phyloP scores from a whole-genome alignment of 2,329 filamentous ascomycete species.

The Diaporthe eres region DNA sequence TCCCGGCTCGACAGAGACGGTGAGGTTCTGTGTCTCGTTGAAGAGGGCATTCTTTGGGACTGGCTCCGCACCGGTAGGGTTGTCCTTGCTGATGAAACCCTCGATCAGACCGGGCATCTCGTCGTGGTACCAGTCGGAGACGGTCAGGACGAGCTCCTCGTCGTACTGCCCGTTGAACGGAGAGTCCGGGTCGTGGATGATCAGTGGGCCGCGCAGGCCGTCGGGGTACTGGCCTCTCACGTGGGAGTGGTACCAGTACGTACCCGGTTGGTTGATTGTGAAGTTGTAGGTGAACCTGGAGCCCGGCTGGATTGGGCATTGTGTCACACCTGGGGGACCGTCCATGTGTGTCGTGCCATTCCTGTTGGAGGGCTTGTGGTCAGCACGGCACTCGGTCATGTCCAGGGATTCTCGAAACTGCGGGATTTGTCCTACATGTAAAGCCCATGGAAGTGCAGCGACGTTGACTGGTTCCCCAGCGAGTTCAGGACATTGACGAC shows the following conservation, averaged over 20 bases:
- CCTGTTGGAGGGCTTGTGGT: slow-evolving; percentile 42
- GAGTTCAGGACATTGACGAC: slow-evolving; percentile 32
- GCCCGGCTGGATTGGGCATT: slow-evolving; percentile 77
- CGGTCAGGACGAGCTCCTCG: slow-evolving; percentile 73
- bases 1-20: slow-evolving; percentile 71
- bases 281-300: slow-evolving; percentile 79
- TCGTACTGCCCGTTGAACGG: slow-evolving; percentile 72
- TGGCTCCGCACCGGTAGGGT: slow-evolving; percentile 73
- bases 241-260: slow-evolving; percentile 86
- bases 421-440: slow-evolving; percentile 23
- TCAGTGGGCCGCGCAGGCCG: slow-evolving; percentile 74
- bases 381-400: neutral
- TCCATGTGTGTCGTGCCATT: slow-evolving; percentile 80
- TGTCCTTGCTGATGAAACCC: slow-evolving; percentile 66
- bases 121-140: slow-evolving; percentile 81
- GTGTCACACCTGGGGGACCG: slow-evolving; percentile 75
- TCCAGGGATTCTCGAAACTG: neutral
- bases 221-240: slow-evolving; percentile 78
- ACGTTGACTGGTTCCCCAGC: slow-evolving; percentile 34
- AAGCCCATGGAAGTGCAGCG: slow-evolving; percentile 36
- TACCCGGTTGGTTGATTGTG: slow-evolving; percentile 77
- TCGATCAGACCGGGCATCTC: slow-evolving; percentile 63
- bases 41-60: slow-evolving; percentile 78
- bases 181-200: slow-evolving; percentile 74
- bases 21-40: slow-evolving; percentile 77